Percentiles rank a stretch among this genome's conserved stretches.
phyloP scores from a whole-genome alignment of 2,329 filamentous ascomycete genomes.

The Coniochaeta sp. region DNA sequence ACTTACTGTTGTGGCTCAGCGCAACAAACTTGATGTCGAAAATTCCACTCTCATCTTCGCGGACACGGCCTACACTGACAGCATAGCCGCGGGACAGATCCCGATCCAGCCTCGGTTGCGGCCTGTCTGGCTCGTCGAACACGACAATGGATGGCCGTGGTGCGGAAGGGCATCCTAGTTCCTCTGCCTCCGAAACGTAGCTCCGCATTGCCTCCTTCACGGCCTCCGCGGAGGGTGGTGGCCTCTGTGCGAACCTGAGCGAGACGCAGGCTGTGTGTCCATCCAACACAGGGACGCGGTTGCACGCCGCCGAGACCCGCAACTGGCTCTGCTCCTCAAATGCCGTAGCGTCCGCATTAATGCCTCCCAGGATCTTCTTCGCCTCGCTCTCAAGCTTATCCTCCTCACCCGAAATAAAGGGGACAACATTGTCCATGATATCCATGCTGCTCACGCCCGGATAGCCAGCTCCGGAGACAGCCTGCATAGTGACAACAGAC shows the following conservation, averaged over 20 bases:
- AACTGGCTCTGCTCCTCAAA: conserved; percentile 71
- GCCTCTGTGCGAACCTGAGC: conserved; percentile 69
- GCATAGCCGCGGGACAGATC: conserved; percentile 82
- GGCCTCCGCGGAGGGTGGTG: conserved; percentile 65
- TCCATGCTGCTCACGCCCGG: conserved; percentile 91
- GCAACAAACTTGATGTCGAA: conserved; percentile 96
- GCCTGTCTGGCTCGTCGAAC: conserved; percentile 82
- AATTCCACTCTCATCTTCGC: conserved; percentile 79
- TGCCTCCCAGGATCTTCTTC: conserved; percentile 79
- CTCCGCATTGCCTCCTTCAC: conserved; percentile 72
- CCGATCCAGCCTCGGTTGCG: conserved; percentile 84
- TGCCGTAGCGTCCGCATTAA: conserved; percentile 65
- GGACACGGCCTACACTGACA: conserved; percentile 79
- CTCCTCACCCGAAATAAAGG: conserved; percentile 88
- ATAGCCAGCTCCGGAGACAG: conserved; percentile 87
- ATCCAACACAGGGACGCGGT: conserved; percentile 88
- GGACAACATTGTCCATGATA: conserved; percentile 91
- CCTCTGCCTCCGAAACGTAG: conserved; percentile 77
- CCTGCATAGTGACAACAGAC: conserved; percentile 87
- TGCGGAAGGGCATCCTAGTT: conserved; percentile 79
- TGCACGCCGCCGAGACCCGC: conserved; percentile 80
- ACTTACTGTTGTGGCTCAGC: conserved; percentile 70
- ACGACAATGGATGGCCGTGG: conserved; percentile 76
- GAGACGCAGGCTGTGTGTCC: conserved; percentile 95
- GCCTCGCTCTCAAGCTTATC: conserved; percentile 95